Percentiles rank a stretch among this genome's conserved stretches.
phyloP scores from a whole-genome alignment of 2,329 filamentous ascomycete species.

The Pseudogymnoascus sp. region DNA sequence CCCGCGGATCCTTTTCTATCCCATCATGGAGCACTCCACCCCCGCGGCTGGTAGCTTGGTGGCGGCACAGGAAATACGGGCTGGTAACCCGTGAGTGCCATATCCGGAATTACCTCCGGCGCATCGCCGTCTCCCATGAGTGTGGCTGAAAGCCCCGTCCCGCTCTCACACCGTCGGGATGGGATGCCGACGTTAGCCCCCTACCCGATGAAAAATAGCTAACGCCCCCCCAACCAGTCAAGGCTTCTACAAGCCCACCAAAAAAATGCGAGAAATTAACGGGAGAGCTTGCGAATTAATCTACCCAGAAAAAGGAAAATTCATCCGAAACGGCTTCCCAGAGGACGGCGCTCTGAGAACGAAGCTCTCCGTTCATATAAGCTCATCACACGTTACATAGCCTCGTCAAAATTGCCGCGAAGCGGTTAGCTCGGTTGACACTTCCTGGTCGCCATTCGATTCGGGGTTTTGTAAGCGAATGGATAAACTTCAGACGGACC shows the following conservation, averaged over 20 bases:
- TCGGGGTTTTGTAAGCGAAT: neutral
- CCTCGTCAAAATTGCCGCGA: conserved; percentile 8
- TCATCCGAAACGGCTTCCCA: neutral
- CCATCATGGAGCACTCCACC: neutral
- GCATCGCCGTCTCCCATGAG: neutral
- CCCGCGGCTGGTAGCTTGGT: neutral
- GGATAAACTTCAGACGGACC: neutral
- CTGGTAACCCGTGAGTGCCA: neutral
- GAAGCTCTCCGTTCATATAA: conserved; percentile 8
- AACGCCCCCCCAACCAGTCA: neutral
- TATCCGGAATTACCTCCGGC: neutral
- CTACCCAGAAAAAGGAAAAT: neutral
- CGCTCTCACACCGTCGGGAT: neutral
- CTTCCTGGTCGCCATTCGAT: neutral
- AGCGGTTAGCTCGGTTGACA: conserved; percentile 6
- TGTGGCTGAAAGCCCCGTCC: conserved; percentile 1
- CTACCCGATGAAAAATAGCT: neutral
- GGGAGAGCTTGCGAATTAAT: neutral
- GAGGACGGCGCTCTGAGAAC: neutral
- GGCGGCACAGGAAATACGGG: neutral
- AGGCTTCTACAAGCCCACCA: neutral
- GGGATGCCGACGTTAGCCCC: neutral
- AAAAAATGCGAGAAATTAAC: neutral
- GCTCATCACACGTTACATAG: conserved; percentile 7
- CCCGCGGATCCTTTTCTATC: neutral